Conservation (phyloP, 1,284 basidiomycete genomes). For the Dichomitus squalens region DNA sequence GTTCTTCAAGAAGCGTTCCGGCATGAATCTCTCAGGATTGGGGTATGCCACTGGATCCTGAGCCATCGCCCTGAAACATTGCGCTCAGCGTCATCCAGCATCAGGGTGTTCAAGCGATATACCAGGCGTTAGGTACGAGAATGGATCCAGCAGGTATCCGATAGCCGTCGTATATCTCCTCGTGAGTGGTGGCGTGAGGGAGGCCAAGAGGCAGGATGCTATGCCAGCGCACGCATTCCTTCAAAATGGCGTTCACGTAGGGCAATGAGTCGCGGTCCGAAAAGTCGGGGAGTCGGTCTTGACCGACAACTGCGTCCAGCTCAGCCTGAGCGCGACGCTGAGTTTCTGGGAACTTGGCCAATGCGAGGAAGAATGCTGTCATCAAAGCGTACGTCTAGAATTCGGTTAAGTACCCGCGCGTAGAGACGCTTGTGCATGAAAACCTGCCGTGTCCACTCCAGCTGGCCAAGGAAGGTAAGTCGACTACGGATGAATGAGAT, state of each 20-base stretch:
- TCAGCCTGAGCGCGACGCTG: slow-evolving; percentile 38
- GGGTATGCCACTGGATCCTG: slow-evolving; percentile 33
- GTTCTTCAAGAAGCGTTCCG: slow-evolving; percentile 38
- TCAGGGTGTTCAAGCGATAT: slow-evolving; percentile 3
- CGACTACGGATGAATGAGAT: too few species aligned
- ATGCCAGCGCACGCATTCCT: slow-evolving; percentile 19
- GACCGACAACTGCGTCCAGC: slow-evolving; percentile 20
- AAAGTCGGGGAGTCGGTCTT: slow-evolving; percentile 39
- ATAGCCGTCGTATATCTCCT: slow-evolving; percentile 34
- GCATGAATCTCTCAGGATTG: slow-evolving; percentile 38
- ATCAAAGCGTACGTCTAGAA: slow-evolving; percentile 10
- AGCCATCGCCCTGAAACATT: slow-evolving; percentile 23
- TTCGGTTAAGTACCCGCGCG: not conserved
- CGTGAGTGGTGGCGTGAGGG: slow-evolving; percentile 35
- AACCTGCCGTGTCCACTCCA: not conserved
- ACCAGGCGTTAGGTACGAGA: slow-evolving; percentile 35
- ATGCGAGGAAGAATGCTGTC: slow-evolving; percentile 36
- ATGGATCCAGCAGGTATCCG: slow-evolving; percentile 31
- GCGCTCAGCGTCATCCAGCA: slow-evolving; percentile 16
- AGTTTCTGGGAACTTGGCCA: slow-evolving; percentile 38
- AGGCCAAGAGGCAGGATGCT: slow-evolving; percentile 25
- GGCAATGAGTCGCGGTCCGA: slow-evolving; percentile 31
- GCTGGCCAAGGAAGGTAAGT: not conserved
- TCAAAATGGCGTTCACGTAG: slow-evolving; percentile 15
- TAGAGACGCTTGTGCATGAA: not conserved